Base-by-base conservation (phyloP, 257 asterid species). In the Hygrophila difformis region DNA sequence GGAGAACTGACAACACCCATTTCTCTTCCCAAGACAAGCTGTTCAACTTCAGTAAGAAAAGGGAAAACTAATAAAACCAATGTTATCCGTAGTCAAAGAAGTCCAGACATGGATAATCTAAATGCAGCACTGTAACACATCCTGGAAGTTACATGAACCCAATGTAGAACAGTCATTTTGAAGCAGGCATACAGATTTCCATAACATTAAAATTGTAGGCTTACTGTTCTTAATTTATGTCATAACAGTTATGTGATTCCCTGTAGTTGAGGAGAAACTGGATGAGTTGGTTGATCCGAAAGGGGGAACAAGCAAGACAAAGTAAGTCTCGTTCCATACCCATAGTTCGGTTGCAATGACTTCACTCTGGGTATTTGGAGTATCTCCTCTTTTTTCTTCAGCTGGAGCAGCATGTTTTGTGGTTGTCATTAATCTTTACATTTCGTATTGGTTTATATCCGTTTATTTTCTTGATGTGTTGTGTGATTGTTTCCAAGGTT, bases 231-330 rank as follows among this genome's bases (percentile, higher is more conserved):
- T 65, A 53, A 44, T 39, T 31, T 8, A 8, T 5, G 12, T 5
- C 2, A 6, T 12, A 8, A 45, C 49, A 29, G 29, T 50, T 36
- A 17, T 52, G 35, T 53, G 49, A 43, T 33, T 70, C 39, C 50
- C 56, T 69, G 84, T 94, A 87, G 97, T 87, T 35, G 92, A 84
- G 82, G 92, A 51, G 79, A 84, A 78, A 52, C 88, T 84, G 36
- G 84, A 78, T 18, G 92, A 78, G 70, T 66, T 87, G 75, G 79
- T 84, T 53, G 93, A 87, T 54, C 64, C 65, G 31, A 78, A 75
- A 65, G 95, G 95, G 19, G 97, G 97, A 40, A 84, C 84, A 71
- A 84, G 97, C 81, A 87, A 81, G 69, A 53, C 86, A 40, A 73
- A 68, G 97, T 87, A 60, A 68, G 83, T 60, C 48, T 56, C 65